Percentiles rank a stretch among this genome's conserved stretches.
These are phyloP conservation scores for Cylindrodendrum hubeiense DNA, from an alignment of 2,329 filamentous ascomycete genomes.

Conservation along the genomic window DNA sequence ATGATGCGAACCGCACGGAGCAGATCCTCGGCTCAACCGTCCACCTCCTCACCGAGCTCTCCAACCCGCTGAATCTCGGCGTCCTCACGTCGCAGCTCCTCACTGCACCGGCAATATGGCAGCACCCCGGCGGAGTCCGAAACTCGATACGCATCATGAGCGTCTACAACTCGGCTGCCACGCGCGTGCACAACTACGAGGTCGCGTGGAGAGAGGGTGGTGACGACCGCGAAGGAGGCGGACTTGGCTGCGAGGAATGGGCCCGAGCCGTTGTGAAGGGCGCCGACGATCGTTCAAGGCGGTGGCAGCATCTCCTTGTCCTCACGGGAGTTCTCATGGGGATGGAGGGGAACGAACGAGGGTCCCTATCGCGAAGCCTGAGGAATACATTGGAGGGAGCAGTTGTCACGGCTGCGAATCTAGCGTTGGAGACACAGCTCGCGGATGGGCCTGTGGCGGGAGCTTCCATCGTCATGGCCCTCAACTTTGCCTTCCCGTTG, in stretches of 20 bases:
- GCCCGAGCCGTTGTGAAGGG: conserved; percentile 68
- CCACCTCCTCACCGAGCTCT: conserved; percentile 75
- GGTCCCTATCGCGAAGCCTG: conserved; percentile 73
- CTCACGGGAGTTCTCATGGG: conserved; percentile 84
- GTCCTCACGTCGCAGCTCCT: conserved; percentile 80
- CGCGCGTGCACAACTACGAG: conserved; percentile 64
- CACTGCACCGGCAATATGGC: conserved; percentile 79
- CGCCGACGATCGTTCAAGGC: conserved; percentile 68
- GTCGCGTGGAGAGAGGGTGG: conserved; percentile 51
- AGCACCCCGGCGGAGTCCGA: conserved; percentile 68
- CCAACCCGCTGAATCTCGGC: conserved; percentile 81
- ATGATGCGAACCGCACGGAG: conserved; percentile 63
- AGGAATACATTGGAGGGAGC: conserved; percentile 78
- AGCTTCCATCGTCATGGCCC: conserved; percentile 73
- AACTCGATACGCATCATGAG: conserved; percentile 76
- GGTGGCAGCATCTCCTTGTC: conserved; percentile 89
- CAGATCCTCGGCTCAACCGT: conserved; percentile 75
- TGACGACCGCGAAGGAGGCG: conserved; percentile 54
- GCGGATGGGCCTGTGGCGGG: conserved; percentile 57
- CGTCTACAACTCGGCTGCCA: conserved; percentile 77
- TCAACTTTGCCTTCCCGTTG: conserved; percentile 82
- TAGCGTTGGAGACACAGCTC: conserved; percentile 70
- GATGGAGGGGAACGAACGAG: conserved; percentile 73
- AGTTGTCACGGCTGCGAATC: conserved; percentile 79
- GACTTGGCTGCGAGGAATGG: conserved; percentile 65